Conservation (phyloP, 2,329 filamentous ascomycete species). For the Calonectria pauciramosa region DNA sequence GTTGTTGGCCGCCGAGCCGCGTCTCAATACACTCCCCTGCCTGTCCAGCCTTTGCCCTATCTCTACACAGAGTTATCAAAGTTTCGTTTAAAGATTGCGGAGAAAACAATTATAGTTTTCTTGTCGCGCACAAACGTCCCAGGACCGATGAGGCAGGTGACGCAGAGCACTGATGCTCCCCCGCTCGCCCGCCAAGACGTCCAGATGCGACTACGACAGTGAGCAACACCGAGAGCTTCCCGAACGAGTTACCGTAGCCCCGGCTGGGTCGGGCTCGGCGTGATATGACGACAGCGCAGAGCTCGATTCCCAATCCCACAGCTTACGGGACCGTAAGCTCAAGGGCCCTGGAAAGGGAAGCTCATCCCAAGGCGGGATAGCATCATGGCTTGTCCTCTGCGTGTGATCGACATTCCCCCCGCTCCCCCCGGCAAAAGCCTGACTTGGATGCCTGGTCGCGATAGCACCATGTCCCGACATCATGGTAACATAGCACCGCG, state of each 20-base stretch:
- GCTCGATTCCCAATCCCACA: slow-evolving; percentile 24
- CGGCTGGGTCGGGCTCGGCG: neutral
- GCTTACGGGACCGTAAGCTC: slow-evolving; percentile 34
- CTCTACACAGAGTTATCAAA: neutral
- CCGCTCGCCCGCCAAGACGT: neutral
- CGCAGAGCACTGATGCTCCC: neutral
- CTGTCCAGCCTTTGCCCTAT: no score
- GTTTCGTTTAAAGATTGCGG: neutral
- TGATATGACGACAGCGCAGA: slow-evolving; percentile 38
- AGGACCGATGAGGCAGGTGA: slow-evolving; percentile 6
- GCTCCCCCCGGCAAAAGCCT: neutral
- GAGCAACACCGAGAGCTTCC: slow-evolving; percentile 26
- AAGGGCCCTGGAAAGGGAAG: slow-evolving; percentile 33
- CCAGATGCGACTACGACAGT: slow-evolving; percentile 23
- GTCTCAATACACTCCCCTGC: neutral
- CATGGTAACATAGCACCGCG: slow-evolving; percentile 34
- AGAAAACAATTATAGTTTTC: neutral
- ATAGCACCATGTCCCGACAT: slow-evolving; percentile 32
- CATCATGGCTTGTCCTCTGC: slow-evolving; percentile 13
- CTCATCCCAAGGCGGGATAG: slow-evolving; percentile 2
- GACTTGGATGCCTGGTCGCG: slow-evolving; percentile 4
- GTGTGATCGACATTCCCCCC: slow-evolving; percentile 18
- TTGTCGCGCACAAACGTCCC: neutral
- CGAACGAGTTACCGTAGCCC: slow-evolving; percentile 29
- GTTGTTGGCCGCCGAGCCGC: neutral